A percentile compares a stretch with the other conserved stretches of the same genome.
phyloP scores from a whole-genome alignment of 805 yeast species.

The Kodamaea sagamina region DNA sequence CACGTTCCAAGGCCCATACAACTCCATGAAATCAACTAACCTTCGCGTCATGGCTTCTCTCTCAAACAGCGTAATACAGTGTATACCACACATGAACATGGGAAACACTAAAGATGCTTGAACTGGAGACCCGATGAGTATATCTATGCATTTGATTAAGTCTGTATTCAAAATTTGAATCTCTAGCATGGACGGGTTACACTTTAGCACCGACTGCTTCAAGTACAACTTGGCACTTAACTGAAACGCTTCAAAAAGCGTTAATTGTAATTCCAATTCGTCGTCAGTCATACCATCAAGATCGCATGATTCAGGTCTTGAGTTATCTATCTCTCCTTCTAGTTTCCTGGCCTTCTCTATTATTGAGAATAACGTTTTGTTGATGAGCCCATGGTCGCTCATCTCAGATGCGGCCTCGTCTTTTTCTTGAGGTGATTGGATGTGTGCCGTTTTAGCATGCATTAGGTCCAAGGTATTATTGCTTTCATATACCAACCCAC shows the following conservation, averaged over 20 bases:
- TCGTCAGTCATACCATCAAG: slow-evolving; percentile 40
- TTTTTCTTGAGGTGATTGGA: background rate
- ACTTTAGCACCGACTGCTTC: slow-evolving; percentile 60
- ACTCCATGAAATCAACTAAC: slow-evolving; percentile 54
- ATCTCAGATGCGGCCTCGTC: slow-evolving; percentile 23
- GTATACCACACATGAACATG: slow-evolving; percentile 73
- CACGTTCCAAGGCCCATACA: slow-evolving; percentile 71
- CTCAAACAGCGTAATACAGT: slow-evolving; percentile 55
- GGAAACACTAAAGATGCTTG: slow-evolving; percentile 78
- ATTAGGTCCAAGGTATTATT: slow-evolving; percentile 30
- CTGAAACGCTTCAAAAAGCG: slow-evolving; percentile 72
- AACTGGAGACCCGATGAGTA: slow-evolving; percentile 62
- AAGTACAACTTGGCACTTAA: slow-evolving; percentile 67
- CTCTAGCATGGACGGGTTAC: slow-evolving; percentile 63
- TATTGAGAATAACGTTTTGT: slow-evolving; percentile 26
- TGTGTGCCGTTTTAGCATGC: slow-evolving; percentile 13
- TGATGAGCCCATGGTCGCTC: slow-evolving; percentile 26
- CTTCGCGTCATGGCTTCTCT: slow-evolving; percentile 52
- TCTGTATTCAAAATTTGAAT: slow-evolving; percentile 59
- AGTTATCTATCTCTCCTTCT: slow-evolving; percentile 50
- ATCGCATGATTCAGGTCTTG: slow-evolving; percentile 55
- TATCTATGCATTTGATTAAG: slow-evolving; percentile 57
- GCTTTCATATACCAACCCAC: slow-evolving; percentile 56
- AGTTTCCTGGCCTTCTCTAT: slow-evolving; percentile 38
- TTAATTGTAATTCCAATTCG: slow-evolving; percentile 66